Evolutionary conservation across 352 stramenopile genomes (phyloP).

Genomic region (Pythium brachiatum): DNA sequence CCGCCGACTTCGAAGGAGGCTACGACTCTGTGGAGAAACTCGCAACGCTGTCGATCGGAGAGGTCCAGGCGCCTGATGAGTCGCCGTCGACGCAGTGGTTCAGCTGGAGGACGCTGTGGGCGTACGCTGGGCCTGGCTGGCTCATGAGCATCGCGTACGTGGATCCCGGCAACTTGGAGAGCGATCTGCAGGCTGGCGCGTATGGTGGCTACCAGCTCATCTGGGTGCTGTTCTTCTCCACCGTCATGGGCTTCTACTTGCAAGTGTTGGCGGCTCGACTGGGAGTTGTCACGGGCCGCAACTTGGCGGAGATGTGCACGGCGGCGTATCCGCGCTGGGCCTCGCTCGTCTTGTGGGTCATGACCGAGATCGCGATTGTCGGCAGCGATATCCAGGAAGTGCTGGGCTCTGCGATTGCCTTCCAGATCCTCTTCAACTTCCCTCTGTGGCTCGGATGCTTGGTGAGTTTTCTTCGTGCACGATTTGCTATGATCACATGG

Average conservation of each 20-base stretch:
- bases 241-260: constrained; percentile 91
- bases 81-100: constrained; percentile 28
- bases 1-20: not conserved
- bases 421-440: constrained; percentile 89
- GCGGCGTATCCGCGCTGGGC: constrained; percentile 73
- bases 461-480: constrained; percentile 15
- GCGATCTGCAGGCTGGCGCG: constrained; percentile 92
- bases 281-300: constrained; percentile 90
- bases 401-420: constrained; percentile 89
- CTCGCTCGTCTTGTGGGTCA: constrained; percentile 86
- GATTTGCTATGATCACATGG: not conserved
- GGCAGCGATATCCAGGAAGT: constrained; percentile 92
- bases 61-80: constrained; percentile 54
- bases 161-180: constrained; percentile 95
- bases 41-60: constrained; percentile 43
- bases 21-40: constrained; percentile 59
- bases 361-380: constrained; percentile 93
- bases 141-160: constrained; percentile 96
- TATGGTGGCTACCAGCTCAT: constrained; percentile 90
- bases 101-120: constrained; percentile 78
- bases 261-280: constrained; percentile 92
- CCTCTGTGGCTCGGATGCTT: constrained; percentile 90
- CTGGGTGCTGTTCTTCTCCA: constrained; percentile 90
- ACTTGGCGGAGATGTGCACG: constrained; percentile 89
- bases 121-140: constrained; percentile 79